Conservation (phyloP, 441 rosid genomes). For the Mallotus japonicus region DNA sequence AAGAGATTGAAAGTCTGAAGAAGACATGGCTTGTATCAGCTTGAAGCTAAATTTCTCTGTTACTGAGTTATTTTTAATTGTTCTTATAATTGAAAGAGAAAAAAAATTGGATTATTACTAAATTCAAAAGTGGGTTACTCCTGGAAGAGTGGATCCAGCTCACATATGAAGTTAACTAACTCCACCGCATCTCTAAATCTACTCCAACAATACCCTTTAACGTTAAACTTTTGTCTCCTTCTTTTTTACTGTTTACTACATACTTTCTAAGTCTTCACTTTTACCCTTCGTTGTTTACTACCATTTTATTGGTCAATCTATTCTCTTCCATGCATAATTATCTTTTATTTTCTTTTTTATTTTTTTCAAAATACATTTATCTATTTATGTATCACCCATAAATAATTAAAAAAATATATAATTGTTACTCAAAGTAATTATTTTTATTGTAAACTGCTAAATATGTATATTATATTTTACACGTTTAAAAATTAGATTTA, state of each 20-base stretch:
- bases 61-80: conserved; percentile 10
- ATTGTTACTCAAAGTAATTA: no score
- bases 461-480: no score
- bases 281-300: not conserved
- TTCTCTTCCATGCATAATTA: not conserved
- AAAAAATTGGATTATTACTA: conserved; percentile 13
- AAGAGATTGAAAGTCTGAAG: conserved; percentile 37
- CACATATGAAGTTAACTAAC: conserved; percentile 55
- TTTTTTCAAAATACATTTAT: no score
- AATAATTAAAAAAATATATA: no score
- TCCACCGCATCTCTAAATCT: conserved; percentile 32
- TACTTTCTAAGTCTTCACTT: not conserved
- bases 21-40: conserved; percentile 39
- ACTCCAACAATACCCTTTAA: conserved; percentile 11
- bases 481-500: no score
- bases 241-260: conserved; percentile 13
- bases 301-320: conserved; percentile 3
- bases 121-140: conserved; percentile 58
- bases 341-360: not conserved
- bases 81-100: not conserved
- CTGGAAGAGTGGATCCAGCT: conserved; percentile 87
- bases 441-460: no score
- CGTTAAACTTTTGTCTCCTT: conserved; percentile 14
- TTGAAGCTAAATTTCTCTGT: conserved; percentile 48
- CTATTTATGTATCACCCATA: no score